A percentile compares a stretch with the other conserved stretches of the same genome.
phyloP scores from a whole-genome alignment of 495 filamentous ascomycete species.

The Penicillium waksmanii region DNA sequence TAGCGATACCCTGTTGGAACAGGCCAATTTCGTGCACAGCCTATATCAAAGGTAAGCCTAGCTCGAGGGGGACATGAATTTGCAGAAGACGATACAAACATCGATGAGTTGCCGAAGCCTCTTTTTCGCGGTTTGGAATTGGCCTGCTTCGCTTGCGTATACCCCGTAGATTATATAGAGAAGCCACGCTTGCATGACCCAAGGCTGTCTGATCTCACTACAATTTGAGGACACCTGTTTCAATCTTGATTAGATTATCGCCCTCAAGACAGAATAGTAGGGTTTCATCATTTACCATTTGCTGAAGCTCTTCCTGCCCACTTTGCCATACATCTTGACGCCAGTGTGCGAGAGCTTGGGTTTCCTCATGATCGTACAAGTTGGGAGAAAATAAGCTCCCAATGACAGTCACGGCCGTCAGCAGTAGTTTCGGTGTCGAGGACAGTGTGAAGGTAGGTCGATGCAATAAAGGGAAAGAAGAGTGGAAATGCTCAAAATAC shows the following conservation, averaged over 20 bases:
- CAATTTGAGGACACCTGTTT: slow-evolving; percentile 11
- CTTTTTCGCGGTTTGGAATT: slow-evolving; percentile 16
- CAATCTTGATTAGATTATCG: slow-evolving; percentile 8
- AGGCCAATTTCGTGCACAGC: slow-evolving; percentile 16
- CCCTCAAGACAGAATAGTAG: not conserved
- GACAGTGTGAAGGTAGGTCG: slow-evolving; percentile 18
- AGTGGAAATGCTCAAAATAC: slow-evolving; percentile 22
- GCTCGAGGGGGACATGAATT: not conserved
- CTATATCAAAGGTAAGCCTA: slow-evolving; percentile 13
- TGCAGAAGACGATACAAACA: slow-evolving; percentile 15
- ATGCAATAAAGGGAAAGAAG: slow-evolving; percentile 18
- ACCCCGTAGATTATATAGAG: slow-evolving; percentile 20
- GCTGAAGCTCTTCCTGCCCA: slow-evolving; percentile 12
- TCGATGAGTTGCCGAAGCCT: slow-evolving; percentile 16
- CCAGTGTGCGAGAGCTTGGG: slow-evolving; percentile 5
- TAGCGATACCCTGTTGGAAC: slow-evolving; percentile 18
- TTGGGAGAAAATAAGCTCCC: slow-evolving; percentile 17
- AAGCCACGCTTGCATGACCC: slow-evolving; percentile 20
- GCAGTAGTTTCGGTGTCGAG: slow-evolving; percentile 15
- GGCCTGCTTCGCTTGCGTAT: slow-evolving; percentile 14
- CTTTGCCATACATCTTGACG: slow-evolving; percentile 15
- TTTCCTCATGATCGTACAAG: slow-evolving; percentile 4
- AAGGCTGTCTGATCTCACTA: slow-evolving; percentile 18
- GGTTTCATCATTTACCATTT: slow-evolving; percentile 6
- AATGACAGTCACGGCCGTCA: slow-evolving; percentile 16